Evolutionary conservation across 2,329 filamentous ascomycete species (phyloP).

Genomic region (Alternaria brassicicola): DNA sequence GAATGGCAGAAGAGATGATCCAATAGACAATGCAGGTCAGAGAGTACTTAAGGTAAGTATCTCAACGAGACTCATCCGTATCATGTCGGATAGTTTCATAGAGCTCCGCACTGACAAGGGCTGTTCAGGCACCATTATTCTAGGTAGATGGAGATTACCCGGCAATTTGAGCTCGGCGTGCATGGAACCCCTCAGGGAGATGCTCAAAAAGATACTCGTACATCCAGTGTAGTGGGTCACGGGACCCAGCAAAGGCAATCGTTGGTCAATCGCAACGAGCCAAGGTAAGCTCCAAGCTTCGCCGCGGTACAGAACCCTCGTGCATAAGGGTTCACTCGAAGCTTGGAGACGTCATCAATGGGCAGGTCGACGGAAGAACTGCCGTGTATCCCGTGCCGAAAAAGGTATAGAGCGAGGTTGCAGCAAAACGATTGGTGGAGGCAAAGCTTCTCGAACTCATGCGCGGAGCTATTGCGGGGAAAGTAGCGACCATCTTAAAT

Average conservation of each 20-base stretch:
- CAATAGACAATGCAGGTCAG: neutral
- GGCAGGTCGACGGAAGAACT: constrained; percentile 30
- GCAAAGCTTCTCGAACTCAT: constrained; percentile 27
- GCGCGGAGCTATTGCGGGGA: constrained; percentile 19
- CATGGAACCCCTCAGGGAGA: constrained; percentile 16
- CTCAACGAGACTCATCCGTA: constrained; percentile 4
- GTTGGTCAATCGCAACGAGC: constrained; percentile 24
- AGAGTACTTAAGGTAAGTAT: constrained; percentile 20
- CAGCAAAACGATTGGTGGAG: constrained; percentile 36
- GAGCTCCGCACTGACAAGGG: constrained; percentile 17
- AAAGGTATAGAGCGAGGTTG: constrained; percentile 13
- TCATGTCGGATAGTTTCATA: constrained; percentile 5
- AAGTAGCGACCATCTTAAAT: constrained; percentile 8
- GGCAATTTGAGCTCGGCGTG: constrained; percentile 20
- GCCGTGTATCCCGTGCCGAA: constrained; percentile 30
- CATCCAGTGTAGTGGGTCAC: constrained; percentile 3
- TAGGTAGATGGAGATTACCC: constrained; percentile 12
- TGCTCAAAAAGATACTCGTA: constrained; percentile 9
- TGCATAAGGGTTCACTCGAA: constrained; percentile 17
- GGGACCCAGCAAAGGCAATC: constrained; percentile 13
- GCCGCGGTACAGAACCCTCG: constrained; percentile 17
- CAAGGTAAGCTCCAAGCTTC: constrained; percentile 26
- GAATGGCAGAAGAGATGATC: neutral
- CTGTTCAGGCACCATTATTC: constrained; percentile 3
- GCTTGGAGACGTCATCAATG: constrained; percentile 22